Conservation (phyloP, 2,329 filamentous ascomycete genomes). For the Remersonia thermophila region DNA sequence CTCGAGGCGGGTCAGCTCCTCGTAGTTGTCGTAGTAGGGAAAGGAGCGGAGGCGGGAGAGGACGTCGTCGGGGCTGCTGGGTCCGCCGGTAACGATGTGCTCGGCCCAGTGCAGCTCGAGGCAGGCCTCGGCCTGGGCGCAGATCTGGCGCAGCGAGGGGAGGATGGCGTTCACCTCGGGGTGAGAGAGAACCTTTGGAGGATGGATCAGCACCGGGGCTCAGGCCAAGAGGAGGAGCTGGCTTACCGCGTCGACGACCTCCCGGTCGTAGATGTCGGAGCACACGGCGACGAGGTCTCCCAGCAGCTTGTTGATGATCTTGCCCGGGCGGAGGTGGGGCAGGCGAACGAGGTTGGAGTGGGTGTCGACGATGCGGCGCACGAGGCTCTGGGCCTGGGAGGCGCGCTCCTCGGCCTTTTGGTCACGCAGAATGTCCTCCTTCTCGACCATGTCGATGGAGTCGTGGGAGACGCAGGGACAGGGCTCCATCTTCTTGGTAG, state of each 20-base stretch:
- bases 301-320: constrained; percentile 13
- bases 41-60: constrained; percentile 25
- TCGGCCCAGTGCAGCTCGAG: constrained; percentile 33
- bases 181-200: constrained; percentile 23
- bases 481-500: constrained; percentile 3
- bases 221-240: not conserved
- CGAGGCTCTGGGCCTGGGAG: constrained; percentile 7
- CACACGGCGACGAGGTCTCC: constrained; percentile 15
- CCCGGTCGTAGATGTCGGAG: constrained; percentile 14
- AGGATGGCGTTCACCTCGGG: constrained; percentile 22
- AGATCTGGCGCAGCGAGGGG: constrained; percentile 27
- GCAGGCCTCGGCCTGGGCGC: constrained; percentile 31
- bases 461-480: constrained; percentile 11
- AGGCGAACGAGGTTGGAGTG: constrained; percentile 13
- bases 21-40: constrained; percentile 38
- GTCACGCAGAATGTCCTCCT: constrained; percentile 10
- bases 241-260: constrained; percentile 12
- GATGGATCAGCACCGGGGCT: not conserved
- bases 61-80: constrained; percentile 10
- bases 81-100: constrained; percentile 18
- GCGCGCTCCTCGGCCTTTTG: constrained; percentile 7
- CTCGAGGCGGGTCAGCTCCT: constrained; percentile 35
- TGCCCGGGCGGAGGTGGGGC: constrained; percentile 8
- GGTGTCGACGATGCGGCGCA: constrained; percentile 10
- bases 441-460: constrained; percentile 14